Percentiles rank a stretch among this genome's conserved stretches.
These are phyloP conservation scores for Penicillium sp. DNA, from an alignment of 2,329 filamentous ascomycete species.

Conservation along the genomic window DNA sequence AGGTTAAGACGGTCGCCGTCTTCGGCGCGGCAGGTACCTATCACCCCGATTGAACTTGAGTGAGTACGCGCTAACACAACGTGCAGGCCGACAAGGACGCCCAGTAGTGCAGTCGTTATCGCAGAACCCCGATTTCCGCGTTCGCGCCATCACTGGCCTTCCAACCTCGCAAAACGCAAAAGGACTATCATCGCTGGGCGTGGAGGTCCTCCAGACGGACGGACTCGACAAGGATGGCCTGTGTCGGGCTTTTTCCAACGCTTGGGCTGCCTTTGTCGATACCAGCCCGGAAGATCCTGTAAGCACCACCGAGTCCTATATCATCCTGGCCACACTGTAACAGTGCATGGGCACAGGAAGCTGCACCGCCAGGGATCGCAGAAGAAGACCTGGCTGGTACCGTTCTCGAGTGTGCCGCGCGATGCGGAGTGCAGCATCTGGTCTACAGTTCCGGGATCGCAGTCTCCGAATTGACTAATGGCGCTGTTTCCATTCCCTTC, in stretches of 20 bases:
- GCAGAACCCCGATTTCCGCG: not conserved
- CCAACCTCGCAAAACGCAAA: not conserved
- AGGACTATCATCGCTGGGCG: not conserved
- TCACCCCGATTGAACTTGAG: too few species aligned
- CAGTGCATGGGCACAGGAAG: not conserved
- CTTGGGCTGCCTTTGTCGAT: not conserved
- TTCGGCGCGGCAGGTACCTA: too few species aligned
- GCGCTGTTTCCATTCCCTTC: too few species aligned
- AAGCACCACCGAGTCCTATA: too few species aligned
- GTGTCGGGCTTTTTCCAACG: not conserved
- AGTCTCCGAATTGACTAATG: slow-evolving; percentile 34
- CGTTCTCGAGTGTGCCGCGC: not conserved
- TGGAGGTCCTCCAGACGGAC: not conserved
- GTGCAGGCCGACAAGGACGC: too few species aligned
- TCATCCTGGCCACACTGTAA: not conserved
- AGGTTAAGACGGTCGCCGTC: too few species aligned
- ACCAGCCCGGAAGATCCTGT: not conserved
- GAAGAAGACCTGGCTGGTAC: not conserved
- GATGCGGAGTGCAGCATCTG: slow-evolving; percentile 33
- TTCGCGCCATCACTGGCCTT: not conserved
- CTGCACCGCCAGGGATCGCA: not conserved
- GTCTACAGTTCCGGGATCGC: slow-evolving; percentile 39
- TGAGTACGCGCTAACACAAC: too few species aligned
- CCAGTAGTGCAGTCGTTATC: not conserved
- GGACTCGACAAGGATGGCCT: not conserved